A percentile compares a stretch with the other conserved stretches of the same genome.
These are phyloP conservation scores for Balamuthia mandrillaris DNA, from an alignment of 208 protist species.

Conservation along the genomic window DNA sequence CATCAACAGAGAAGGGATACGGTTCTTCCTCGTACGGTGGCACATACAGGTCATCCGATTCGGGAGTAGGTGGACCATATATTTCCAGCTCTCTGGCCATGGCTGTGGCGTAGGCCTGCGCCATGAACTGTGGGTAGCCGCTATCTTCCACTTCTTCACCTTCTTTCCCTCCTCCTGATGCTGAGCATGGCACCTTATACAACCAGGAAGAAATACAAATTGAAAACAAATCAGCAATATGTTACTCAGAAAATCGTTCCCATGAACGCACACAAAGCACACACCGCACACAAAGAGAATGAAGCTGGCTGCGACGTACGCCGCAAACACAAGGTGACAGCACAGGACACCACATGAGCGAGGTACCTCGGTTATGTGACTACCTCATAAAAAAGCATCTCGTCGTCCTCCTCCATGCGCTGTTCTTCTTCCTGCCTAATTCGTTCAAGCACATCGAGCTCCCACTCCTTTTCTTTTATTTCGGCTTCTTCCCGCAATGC, in stretches of 20 bases:
- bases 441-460: not conserved
- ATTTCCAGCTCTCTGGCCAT: too few relatives aligned
- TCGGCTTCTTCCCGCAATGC: constrained; percentile 17
- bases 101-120: too few relatives aligned
- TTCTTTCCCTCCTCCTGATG: too few relatives aligned
- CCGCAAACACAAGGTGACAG: not conserved
- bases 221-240: not conserved
- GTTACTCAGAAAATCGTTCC: not conserved
- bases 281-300: not conserved
- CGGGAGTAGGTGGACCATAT: too few relatives aligned
- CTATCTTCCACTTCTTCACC: too few relatives aligned
- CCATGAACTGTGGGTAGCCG: too few relatives aligned
- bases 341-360: not conserved
- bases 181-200: too few relatives aligned
- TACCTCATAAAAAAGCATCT: constrained; percentile 33
- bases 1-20: too few relatives aligned
- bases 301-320: not conserved
- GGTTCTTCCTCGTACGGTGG: too few relatives aligned
- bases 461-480: not conserved
- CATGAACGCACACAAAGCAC: not conserved
- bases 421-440: constrained; percentile 2
- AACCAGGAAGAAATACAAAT: too few relatives aligned
- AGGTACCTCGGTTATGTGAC: constrained; percentile 1
- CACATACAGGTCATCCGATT: too few relatives aligned
- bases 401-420: not conserved